These are phyloP conservation scores for Nymphaea thermarum DNA, from an alignment of 164 flowering plant genomes.

Conservation along the genomic window DNA sequence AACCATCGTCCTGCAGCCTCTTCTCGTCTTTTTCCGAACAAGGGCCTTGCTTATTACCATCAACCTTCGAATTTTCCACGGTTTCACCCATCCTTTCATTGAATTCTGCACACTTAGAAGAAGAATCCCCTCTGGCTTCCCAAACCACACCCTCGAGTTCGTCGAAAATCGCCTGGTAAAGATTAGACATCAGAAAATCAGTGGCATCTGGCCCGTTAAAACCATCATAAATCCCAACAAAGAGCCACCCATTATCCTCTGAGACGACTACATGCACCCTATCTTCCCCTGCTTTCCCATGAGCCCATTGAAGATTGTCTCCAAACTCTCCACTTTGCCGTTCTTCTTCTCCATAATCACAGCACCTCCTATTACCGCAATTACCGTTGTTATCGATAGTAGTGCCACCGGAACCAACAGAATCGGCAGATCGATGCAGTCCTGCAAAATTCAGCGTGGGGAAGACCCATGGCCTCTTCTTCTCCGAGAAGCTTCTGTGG, in stretches of 20 bases:
- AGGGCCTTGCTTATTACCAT: neutral
- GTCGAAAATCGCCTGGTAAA: conserved; percentile 69
- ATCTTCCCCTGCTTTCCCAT: conserved; percentile 98
- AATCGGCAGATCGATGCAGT: neutral
- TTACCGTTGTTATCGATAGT: neutral
- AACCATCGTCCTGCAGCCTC: neutral
- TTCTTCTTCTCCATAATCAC: neutral
- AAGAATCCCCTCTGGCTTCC: conserved; percentile 32
- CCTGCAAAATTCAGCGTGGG: conserved; percentile 66
- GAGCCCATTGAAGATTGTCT: conserved; percentile 87
- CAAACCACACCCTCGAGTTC: conserved; percentile 93
- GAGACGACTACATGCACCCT: conserved; percentile 96
- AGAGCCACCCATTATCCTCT: conserved; percentile 93
- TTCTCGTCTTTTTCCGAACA: neutral
- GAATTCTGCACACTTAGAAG: neutral
- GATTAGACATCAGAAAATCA: conserved; percentile 88
- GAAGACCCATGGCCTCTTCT: conserved; percentile 85
- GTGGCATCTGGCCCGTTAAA: conserved; percentile 99
- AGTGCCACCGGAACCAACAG: neutral
- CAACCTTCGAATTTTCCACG: neutral
- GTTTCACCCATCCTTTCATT: neutral
- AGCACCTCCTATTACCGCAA: neutral
- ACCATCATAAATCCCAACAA: conserved; percentile 97
- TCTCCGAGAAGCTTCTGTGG: conserved; percentile 51
- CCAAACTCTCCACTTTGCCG: conserved; percentile 13